Percentiles rank a stretch among this genome's conserved stretches.
These are phyloP conservation scores for Suhomyces sp. DNA, from an alignment of 805 yeast genomes.

Conservation along the genomic window DNA sequence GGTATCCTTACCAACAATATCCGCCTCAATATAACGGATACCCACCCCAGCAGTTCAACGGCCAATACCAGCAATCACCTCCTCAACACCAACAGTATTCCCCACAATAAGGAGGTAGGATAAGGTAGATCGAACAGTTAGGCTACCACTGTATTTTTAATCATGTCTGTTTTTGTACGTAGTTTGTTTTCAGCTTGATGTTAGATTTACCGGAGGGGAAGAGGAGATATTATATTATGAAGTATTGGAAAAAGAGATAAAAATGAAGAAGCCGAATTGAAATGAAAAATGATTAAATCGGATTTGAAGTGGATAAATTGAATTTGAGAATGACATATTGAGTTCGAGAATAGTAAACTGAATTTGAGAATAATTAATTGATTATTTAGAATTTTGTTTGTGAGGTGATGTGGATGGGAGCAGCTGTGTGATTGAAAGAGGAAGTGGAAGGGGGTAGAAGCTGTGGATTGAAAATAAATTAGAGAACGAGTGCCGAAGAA, in stretches of 20 bases:
- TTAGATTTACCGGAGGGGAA: background rate
- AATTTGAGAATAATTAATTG: no score
- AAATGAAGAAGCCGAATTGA: background rate
- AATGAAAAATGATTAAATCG: background rate
- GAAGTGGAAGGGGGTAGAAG: background rate
- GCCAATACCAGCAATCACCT: constrained; percentile 21
- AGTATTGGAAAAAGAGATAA: background rate
- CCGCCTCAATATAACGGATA: constrained; percentile 28
- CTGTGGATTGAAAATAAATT: background rate
- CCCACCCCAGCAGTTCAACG: constrained; percentile 20
- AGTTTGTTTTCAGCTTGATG: background rate
- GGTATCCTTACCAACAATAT: constrained; percentile 15
- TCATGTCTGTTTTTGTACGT: background rate
- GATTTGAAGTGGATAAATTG: background rate
- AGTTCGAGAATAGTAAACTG: no score
- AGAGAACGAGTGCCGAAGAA: background rate
- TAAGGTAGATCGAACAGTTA: background rate
- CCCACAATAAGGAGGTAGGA: background rate
- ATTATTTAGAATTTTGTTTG: background rate
- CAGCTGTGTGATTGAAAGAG: background rate
- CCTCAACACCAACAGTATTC: constrained; percentile 10
- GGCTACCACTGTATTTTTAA: background rate
- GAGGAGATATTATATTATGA: background rate
- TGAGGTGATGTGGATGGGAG: background rate
- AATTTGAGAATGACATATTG: no score